Conservation (phyloP, 805 yeast species). For the Pichia heedii region DNA sequence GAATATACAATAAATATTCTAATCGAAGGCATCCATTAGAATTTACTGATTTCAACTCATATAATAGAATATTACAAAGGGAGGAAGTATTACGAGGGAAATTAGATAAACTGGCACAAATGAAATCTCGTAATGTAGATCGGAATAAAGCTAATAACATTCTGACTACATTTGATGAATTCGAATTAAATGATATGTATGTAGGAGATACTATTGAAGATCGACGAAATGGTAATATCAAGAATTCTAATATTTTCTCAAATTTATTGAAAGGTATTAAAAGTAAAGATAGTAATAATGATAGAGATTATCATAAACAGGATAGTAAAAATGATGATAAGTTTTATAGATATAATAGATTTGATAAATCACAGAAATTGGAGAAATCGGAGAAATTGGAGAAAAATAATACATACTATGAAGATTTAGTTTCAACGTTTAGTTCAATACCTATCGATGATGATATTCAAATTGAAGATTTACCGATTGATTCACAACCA, state of each 20-base stretch:
- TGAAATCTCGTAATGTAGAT: neutral
- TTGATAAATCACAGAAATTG: no score
- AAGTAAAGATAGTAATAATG: neutral
- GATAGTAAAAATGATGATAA: neutral
- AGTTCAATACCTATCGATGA: constrained; percentile 25
- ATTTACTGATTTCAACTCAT: constrained; percentile 23
- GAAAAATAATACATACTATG: constrained; percentile 4
- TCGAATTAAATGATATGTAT: constrained; percentile 16
- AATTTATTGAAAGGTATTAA: neutral
- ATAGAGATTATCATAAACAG: neutral
- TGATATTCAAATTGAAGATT: constrained; percentile 18
- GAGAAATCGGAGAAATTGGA: neutral
- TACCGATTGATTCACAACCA: constrained; percentile 24
- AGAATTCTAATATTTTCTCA: neutral
- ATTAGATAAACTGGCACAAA: constrained; percentile 9
- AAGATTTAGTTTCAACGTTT: constrained; percentile 1
- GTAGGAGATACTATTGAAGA: neutral
- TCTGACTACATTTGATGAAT: constrained; percentile 16
- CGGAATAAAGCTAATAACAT: constrained; percentile 1
- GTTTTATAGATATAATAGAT: no score
- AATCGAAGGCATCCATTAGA: constrained; percentile 1
- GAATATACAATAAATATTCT: constrained; percentile 18
- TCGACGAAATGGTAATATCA: neutral
- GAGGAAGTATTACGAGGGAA: constrained; percentile 21
- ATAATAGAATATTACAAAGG: constrained; percentile 17